Conservation (phyloP, 2,329 filamentous ascomycete genomes). For the Ceratocystis diversiconidia region DNA sequence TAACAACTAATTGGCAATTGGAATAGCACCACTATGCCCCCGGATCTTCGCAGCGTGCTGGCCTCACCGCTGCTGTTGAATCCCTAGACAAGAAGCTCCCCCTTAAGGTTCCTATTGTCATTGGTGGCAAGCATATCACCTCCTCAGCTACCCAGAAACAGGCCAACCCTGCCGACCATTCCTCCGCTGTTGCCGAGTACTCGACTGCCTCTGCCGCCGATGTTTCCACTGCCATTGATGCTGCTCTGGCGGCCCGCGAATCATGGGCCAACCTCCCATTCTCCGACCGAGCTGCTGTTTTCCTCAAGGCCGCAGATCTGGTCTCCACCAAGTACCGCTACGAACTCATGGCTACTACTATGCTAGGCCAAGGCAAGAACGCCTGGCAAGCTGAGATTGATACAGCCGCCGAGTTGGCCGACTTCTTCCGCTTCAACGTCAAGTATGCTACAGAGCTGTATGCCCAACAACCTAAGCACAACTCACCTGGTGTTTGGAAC, state of each 20-base stretch:
- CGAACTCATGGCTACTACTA: constrained; percentile 89
- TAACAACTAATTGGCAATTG: not conserved
- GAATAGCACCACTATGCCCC: constrained; percentile 75
- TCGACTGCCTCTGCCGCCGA: constrained; percentile 66
- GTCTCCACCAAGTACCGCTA: constrained; percentile 88
- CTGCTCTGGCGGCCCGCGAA: constrained; percentile 72
- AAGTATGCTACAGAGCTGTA: constrained; percentile 88
- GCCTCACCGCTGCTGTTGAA: constrained; percentile 60
- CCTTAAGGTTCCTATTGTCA: constrained; percentile 65
- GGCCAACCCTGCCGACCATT: constrained; percentile 70
- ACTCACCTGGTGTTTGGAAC: constrained; percentile 80
- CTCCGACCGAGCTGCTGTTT: constrained; percentile 78
- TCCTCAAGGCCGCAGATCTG: constrained; percentile 89
- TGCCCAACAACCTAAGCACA: constrained; percentile 69
- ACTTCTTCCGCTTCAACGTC: constrained; percentile 91
- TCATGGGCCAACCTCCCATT: constrained; percentile 81
- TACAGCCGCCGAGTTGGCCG: constrained; percentile 76
- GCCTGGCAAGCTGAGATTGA: constrained; percentile 99
- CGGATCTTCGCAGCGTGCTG: constrained; percentile 63
- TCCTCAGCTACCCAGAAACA: constrained; percentile 54
- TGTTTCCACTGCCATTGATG: constrained; percentile 65
- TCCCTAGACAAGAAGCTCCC: constrained; percentile 53
- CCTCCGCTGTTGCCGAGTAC: constrained; percentile 64
- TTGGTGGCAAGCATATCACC: constrained; percentile 59
- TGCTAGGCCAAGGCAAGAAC: constrained; percentile 95